phyloP scores from a whole-genome alignment of 2,329 filamentous ascomycete species.

The Purpureocillium takamizusanense region DNA sequence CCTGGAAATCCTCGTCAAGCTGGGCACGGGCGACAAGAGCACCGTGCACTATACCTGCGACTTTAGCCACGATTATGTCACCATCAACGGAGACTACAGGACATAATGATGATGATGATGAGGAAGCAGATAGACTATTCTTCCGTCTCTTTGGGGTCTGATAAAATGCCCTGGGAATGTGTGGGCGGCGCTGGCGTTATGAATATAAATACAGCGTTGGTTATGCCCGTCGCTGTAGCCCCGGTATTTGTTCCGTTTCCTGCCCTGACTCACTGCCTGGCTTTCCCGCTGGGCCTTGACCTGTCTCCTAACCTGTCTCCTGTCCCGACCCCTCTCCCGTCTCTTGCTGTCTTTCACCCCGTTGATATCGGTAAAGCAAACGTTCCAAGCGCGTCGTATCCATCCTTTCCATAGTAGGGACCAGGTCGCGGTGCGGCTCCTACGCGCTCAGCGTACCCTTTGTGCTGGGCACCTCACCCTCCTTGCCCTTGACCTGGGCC shows the following conservation, averaged over 20 bases:
- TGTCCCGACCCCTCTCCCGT: no score
- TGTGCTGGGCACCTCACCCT: constrained; percentile 90
- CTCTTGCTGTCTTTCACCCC: no score
- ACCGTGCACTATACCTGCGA: constrained; percentile 80
- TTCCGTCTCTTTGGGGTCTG: background rate
- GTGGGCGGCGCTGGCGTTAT: background rate
- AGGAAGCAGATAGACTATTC: background rate
- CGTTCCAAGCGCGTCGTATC: no score
- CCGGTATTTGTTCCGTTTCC: no score
- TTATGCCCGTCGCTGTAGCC: no score
- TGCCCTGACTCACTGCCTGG: no score
- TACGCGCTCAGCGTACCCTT: constrained; percentile 77
- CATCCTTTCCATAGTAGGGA: no score
- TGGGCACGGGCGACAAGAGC: constrained; percentile 61
- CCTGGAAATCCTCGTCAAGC: constrained; percentile 65
- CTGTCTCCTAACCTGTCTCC: no score
- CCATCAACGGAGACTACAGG: constrained; percentile 61
- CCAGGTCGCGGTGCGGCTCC: no score
- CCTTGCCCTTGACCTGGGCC: constrained; percentile 63
- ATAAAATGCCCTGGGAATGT: background rate
- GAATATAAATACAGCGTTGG: background rate
- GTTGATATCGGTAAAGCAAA: no score
- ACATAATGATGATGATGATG: no score
- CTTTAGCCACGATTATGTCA: constrained; percentile 72
- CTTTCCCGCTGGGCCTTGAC: no score